Percentiles rank a stretch among this genome's conserved stretches.
Conservation (phyloP, 2,329 filamentous ascomycete genomes). For the Pseudocercospora fijiensis region DNA sequence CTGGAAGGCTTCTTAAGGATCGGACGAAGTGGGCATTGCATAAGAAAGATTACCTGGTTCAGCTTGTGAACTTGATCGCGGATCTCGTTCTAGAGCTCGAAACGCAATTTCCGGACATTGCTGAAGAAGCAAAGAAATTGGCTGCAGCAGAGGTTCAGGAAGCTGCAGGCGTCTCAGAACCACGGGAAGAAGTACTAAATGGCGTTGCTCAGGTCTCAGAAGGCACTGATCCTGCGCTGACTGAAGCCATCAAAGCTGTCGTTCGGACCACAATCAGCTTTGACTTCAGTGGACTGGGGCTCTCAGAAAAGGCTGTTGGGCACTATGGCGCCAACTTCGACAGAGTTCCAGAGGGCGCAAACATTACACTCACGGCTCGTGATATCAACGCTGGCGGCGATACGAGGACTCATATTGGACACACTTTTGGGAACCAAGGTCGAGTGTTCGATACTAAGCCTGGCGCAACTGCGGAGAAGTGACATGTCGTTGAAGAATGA, state of each 20-base stretch:
- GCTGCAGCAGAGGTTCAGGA: not conserved
- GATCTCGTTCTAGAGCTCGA: not conserved
- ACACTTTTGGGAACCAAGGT: not conserved
- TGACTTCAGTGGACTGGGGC: not conserved
- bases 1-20: not conserved
- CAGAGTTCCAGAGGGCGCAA: not conserved
- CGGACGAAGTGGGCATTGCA: slow-evolving; percentile 1
- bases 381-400: not conserved
- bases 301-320: not conserved
- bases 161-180: not conserved
- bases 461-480: not conserved
- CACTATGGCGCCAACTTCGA: not conserved
- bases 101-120: not conserved
- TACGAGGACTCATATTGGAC: not conserved
- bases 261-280: not conserved
- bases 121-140: not conserved
- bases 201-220: not conserved
- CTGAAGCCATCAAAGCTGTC: not conserved
- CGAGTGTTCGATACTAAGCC: not conserved
- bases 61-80: not conserved
- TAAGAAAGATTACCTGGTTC: not conserved
- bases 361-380: not conserved
- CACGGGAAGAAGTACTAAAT: not conserved
- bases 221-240: not conserved
- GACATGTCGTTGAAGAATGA: too few species aligned